Percentiles rank a stretch among this genome's conserved stretches.
Conservation (phyloP, 2,329 filamentous ascomycete species). For the Epichloe amarillans region DNA sequence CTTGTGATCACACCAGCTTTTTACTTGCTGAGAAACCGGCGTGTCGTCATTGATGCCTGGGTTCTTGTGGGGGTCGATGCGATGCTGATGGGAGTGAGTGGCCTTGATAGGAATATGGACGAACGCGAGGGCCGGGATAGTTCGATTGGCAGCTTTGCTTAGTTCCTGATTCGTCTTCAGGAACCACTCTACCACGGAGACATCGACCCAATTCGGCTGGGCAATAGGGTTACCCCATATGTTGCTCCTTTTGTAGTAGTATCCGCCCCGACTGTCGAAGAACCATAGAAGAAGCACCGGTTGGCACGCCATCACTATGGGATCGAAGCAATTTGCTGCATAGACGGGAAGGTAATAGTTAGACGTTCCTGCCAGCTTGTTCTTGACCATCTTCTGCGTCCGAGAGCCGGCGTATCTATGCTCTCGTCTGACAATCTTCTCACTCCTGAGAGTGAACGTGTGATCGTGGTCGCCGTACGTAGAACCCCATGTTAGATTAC, state of each 20-base stretch:
- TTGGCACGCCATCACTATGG: background rate
- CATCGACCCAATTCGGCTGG: constrained; percentile 31
- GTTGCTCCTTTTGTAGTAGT: constrained; percentile 28
- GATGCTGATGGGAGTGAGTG: constrained; percentile 22
- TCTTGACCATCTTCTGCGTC: constrained; percentile 26
- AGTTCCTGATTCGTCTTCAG: constrained; percentile 18
- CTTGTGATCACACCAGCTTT: constrained; percentile 24
- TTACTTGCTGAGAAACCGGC: constrained; percentile 26
- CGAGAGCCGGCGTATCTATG: constrained; percentile 22
- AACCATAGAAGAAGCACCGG: constrained; percentile 51
- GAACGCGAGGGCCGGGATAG: constrained; percentile 32
- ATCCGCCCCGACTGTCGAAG: constrained; percentile 53
- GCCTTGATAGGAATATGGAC: constrained; percentile 34
- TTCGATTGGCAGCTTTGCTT: constrained; percentile 15
- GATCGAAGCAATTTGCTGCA: constrained; percentile 18
- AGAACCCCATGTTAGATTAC: constrained; percentile 46
- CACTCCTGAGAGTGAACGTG: constrained; percentile 40
- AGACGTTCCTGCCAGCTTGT: constrained; percentile 23
- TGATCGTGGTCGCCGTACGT: constrained; percentile 62
- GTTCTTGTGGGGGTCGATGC: constrained; percentile 21
- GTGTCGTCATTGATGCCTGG: constrained; percentile 33
- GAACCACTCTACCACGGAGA: constrained; percentile 32
- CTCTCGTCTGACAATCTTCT: constrained; percentile 26
- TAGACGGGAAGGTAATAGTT: constrained; percentile 37
- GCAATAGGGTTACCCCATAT: constrained; percentile 15